A percentile compares a stretch with the other conserved stretches of the same genome.
These are phyloP conservation scores for Phylloporus sp. DNA, from an alignment of 768 basidiomycete species.

Conservation along the genomic window DNA sequence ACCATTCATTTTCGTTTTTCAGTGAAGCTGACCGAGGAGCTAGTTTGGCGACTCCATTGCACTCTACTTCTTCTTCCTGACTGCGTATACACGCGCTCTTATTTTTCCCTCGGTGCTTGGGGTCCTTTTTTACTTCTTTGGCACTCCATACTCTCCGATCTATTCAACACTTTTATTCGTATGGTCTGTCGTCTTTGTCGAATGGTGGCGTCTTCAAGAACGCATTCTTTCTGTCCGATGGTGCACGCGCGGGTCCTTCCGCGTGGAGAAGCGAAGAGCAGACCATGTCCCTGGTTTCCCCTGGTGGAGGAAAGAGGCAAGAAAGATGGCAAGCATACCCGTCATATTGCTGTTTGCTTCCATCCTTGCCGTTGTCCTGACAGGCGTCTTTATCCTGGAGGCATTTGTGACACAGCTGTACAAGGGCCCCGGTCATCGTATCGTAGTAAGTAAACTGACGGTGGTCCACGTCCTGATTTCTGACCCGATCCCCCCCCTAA, in stretches of 20 bases:
- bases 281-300: conserved; percentile 49
- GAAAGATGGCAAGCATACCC: conserved; percentile 64
- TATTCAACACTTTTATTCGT: conserved; percentile 75
- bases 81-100: conserved; percentile 77
- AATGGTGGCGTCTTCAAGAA: conserved; percentile 89
- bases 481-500: conserved; percentile 24
- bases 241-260: conserved; percentile 72
- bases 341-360: conserved; percentile 70
- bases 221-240: conserved; percentile 77
- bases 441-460: conserved; percentile 53
- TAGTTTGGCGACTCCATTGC: conserved; percentile 80
- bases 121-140: conserved; percentile 61
- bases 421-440: conserved; percentile 75
- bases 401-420: conserved; percentile 89
- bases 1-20: background rate
- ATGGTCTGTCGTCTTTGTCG: conserved; percentile 85
- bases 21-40: background rate
- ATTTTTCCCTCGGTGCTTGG: conserved; percentile 72
- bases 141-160: conserved; percentile 64
- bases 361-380: conserved; percentile 64
- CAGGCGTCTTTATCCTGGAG: conserved; percentile 80
- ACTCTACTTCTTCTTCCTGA: conserved; percentile 86
- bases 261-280: conserved; percentile 67
- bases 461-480: background rate
- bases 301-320: conserved; percentile 73